Percentiles rank a stretch among this genome's conserved stretches.
Evolutionary conservation across 2,329 filamentous ascomycete genomes (phyloP).

Genomic region (Hymenoscyphus linearis): DNA sequence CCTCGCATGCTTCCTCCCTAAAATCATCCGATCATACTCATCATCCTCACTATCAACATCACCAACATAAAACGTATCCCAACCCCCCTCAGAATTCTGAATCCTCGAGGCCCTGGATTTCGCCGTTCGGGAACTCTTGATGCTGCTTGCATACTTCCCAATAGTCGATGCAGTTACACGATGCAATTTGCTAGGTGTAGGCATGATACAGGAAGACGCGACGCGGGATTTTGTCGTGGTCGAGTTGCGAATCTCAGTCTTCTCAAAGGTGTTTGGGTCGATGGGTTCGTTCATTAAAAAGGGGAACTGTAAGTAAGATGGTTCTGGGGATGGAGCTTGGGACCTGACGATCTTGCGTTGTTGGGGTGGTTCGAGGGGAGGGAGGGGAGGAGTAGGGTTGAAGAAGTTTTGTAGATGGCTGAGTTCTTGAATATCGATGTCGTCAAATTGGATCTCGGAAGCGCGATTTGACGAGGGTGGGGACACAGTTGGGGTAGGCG

Average conservation of each 20-base stretch:
- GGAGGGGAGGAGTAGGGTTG: not conserved
- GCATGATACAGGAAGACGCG: not conserved
- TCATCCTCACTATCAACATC: constrained; percentile 33
- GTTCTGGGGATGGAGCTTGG: not conserved
- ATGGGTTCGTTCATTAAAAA: not conserved
- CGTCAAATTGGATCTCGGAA: not conserved
- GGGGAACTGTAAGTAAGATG: not conserved
- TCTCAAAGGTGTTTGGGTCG: not conserved
- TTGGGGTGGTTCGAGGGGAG: not conserved
- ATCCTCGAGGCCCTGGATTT: not conserved
- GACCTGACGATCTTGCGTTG: not conserved
- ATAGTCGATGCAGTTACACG: not conserved
- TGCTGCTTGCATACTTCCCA: constrained; percentile 8
- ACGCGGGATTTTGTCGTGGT: not conserved
- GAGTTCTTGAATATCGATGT: not conserved
- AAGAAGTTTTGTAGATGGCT: not conserved
- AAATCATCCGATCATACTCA: constrained; percentile 31
- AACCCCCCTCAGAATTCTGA: constrained; percentile 15
- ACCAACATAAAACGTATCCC: constrained; percentile 30
- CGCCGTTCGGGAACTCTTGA: constrained; percentile 8
- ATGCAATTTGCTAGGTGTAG: not conserved
- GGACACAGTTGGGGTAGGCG: no score
- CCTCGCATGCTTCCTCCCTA: constrained; percentile 20
- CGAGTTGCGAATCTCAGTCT: not conserved
- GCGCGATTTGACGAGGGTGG: not conserved